Evolutionary conservation across 495 filamentous ascomycete species (phyloP).

Genomic region (Penicillium diatomitis): DNA sequence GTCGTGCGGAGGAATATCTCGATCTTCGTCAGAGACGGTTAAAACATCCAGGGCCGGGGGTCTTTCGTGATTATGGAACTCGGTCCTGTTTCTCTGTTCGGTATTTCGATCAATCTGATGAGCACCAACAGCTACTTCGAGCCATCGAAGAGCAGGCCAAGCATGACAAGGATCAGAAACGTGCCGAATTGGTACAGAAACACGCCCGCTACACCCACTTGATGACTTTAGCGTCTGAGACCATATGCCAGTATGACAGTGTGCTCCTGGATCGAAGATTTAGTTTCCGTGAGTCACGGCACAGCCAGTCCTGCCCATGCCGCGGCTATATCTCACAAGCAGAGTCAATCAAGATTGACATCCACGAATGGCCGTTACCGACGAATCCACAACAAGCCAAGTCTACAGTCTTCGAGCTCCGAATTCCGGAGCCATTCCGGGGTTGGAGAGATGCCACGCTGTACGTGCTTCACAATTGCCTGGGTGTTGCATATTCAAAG

Average conservation of each 20-base stretch:
- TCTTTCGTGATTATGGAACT: constrained; percentile 26
- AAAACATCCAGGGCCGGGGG: constrained; percentile 4
- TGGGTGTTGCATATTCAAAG: constrained; percentile 11
- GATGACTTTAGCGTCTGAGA: background rate
- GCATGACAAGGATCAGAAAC: constrained; percentile 26
- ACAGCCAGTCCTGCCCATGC: background rate
- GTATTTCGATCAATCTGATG: constrained; percentile 41
- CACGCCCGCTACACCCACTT: constrained; percentile 5
- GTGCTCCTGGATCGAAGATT: background rate
- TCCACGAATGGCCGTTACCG: constrained; percentile 59
- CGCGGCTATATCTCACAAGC: constrained; percentile 13
- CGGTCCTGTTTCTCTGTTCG: constrained; percentile 39
- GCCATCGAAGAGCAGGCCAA: constrained; percentile 11
- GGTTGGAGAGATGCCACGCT: constrained; percentile 48
- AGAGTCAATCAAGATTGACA: constrained; percentile 31
- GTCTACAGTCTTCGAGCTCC: constrained; percentile 50
- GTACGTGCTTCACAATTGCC: constrained; percentile 31
- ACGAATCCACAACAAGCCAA: constrained; percentile 21
- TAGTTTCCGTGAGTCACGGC: background rate
- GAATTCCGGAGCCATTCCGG: constrained; percentile 31
- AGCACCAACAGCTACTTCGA: constrained; percentile 26
- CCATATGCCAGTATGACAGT: background rate
- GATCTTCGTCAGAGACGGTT: constrained; percentile 12
- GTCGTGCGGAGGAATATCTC: constrained; percentile 43
- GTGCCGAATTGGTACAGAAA: constrained; percentile 28